phyloP scores from a whole-genome alignment of 2,329 filamentous ascomycete species.

The Ascochyta viciae-villosae region DNA sequence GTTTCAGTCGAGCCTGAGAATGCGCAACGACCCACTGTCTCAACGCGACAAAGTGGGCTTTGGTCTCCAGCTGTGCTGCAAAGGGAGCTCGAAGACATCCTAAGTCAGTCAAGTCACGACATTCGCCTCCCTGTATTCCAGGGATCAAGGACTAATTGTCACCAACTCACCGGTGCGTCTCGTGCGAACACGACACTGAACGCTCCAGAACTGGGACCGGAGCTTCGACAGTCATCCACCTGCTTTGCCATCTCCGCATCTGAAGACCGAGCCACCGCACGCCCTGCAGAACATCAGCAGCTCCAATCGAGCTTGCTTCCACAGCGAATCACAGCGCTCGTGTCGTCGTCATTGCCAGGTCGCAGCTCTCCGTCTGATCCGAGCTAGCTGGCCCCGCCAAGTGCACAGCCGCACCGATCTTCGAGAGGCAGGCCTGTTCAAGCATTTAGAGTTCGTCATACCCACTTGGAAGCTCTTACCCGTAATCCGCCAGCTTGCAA shows the following conservation, averaged over 20 bases:
- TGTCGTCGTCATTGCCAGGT: constrained; percentile 9
- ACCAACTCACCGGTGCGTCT: constrained; percentile 4
- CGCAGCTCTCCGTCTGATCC: constrained; percentile 15
- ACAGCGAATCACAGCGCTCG: constrained; percentile 13
- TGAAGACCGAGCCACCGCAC: constrained; percentile 14
- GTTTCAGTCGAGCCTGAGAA: not conserved
- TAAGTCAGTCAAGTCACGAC: not conserved
- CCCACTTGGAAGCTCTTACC: constrained; percentile 11
- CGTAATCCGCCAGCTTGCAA: constrained; percentile 15
- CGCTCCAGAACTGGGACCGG: not conserved
- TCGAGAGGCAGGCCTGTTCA: constrained; percentile 17
- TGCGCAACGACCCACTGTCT: not conserved
- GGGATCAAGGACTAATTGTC: not conserved
- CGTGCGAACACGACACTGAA: constrained; percentile 2
- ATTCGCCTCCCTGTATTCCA: not conserved
- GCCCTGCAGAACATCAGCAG: constrained; percentile 16
- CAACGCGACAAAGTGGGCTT: not conserved
- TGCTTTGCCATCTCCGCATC: constrained; percentile 7
- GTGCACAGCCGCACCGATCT: constrained; percentile 20
- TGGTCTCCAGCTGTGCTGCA: not conserved
- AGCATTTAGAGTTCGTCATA: constrained; percentile 23
- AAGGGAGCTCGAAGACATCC: not conserved
- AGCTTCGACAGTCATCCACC: constrained; percentile 12
- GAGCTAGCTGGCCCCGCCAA: constrained; percentile 14
- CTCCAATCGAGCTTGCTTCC: not conserved